Percentiles rank a stretch among this genome's conserved stretches.
Conservation (phyloP, 2,329 filamentous ascomycete genomes). For the Aspergillus texensis region DNA sequence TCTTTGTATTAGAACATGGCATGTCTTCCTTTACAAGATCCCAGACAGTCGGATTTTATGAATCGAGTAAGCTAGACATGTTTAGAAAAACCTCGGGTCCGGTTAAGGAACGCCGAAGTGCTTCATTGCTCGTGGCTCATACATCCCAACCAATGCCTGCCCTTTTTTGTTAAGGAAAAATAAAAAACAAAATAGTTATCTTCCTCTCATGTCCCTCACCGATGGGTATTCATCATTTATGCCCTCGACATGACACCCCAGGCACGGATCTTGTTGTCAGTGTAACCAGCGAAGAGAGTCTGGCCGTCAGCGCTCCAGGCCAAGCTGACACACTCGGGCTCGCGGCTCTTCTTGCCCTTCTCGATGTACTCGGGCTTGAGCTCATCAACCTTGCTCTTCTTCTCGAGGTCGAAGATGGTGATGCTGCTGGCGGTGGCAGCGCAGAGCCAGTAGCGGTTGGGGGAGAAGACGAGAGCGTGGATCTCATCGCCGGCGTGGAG, state of each 20-base stretch:
- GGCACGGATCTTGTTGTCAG: slow-evolving; percentile 97
- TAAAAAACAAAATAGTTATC: slow-evolving; percentile 28
- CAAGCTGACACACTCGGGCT: slow-evolving; percentile 96
- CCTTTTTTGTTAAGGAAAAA: slow-evolving; percentile 39
- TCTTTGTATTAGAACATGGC: slow-evolving; percentile 45
- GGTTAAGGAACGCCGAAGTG: slow-evolving; percentile 27
- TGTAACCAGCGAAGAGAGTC: slow-evolving; percentile 99
- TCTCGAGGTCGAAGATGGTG: slow-evolving; percentile 99
- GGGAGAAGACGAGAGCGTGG: slow-evolving; percentile 99
- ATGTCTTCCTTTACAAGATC: slow-evolving; percentile 36
- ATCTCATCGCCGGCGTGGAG: slow-evolving; percentile 99
- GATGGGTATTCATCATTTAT: slow-evolving; percentile 51
- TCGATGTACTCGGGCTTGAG: slow-evolving; percentile 97
- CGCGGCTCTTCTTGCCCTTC: slow-evolving; percentile 97
- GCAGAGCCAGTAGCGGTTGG: slow-evolving; percentile 99
- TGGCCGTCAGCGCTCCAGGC: slow-evolving; percentile 98
- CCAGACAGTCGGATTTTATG: slow-evolving; percentile 36
- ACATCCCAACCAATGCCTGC: slow-evolving; percentile 44
- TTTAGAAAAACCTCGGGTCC: slow-evolving; percentile 33
- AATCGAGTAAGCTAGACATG: slow-evolving; percentile 41
- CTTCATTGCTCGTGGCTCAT: slow-evolving; percentile 51
- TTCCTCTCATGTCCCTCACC: slow-evolving; percentile 22
- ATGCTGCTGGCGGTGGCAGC: slow-evolving; percentile 95
- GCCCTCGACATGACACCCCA: slow-evolving; percentile 97
- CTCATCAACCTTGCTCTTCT: slow-evolving; percentile 99